phyloP scores from a whole-genome alignment of 2,329 filamentous ascomycete genomes.

The Davidsoniella australis region DNA sequence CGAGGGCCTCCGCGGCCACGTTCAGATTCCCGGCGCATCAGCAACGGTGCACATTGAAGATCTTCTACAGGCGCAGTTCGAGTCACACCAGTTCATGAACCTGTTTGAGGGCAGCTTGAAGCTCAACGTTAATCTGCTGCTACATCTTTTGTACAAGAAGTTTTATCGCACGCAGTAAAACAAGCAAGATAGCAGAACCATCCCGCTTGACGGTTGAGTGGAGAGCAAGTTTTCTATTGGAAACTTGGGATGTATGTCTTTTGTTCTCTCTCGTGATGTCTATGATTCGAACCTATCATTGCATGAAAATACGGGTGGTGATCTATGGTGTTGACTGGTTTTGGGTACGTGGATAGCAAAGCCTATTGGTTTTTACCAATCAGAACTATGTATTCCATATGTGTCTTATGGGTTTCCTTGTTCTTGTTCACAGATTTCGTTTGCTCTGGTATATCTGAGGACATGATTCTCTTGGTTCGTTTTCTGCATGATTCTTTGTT shows the following conservation, averaged over 20 bases:
- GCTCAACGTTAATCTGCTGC: constrained; percentile 88
- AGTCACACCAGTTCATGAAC: constrained; percentile 90
- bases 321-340: too few species aligned
- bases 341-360: too few species aligned
- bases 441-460: too few species aligned
- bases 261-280: background rate
- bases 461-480: too few species aligned
- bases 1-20: constrained; percentile 77
- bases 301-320: too few species aligned
- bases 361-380: too few species aligned
- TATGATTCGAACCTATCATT: too few species aligned
- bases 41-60: constrained; percentile 83
- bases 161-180: constrained; percentile 62
- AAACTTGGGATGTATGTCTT: background rate
- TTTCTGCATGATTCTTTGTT: too few species aligned
- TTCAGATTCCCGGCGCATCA: constrained; percentile 89
- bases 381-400: too few species aligned
- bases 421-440: too few species aligned
- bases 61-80: constrained; percentile 88
- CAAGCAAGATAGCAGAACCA: constrained; percentile 10
- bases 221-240: too few species aligned
- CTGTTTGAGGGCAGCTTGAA: constrained; percentile 73
- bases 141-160: constrained; percentile 97
- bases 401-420: too few species aligned
- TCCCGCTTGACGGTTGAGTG: background rate